These are phyloP conservation scores for Pyrenophora teres DNA, from an alignment of 2,329 filamentous ascomycete species.

Conservation along the genomic window DNA sequence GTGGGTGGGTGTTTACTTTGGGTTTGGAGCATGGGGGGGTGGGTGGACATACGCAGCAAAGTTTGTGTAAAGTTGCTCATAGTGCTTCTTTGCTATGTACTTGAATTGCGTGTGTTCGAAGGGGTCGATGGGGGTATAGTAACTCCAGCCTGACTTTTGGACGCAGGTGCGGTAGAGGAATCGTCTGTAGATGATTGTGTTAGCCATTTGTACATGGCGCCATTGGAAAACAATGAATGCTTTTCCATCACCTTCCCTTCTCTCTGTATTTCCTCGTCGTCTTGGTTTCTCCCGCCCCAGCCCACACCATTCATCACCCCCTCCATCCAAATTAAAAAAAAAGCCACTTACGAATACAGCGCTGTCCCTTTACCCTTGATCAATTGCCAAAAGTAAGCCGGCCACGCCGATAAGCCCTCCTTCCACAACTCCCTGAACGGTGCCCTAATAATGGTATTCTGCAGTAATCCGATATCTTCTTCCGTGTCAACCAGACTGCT, in stretches of 20 bases:
- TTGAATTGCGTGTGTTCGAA: slow-evolving; percentile 16
- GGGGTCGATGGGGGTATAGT: slow-evolving; percentile 20
- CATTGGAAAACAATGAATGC: not conserved
- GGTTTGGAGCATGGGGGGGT: no score
- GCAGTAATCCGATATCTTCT: slow-evolving; percentile 32
- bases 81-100: slow-evolving; percentile 60
- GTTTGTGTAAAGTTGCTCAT: slow-evolving; percentile 64
- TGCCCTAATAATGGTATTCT: slow-evolving; percentile 27
- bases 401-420: slow-evolving; percentile 7
- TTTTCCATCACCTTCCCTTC: not conserved
- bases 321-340: not conserved
- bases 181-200: slow-evolving; percentile 14
- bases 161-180: slow-evolving; percentile 19
- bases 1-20: not conserved
- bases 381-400: slow-evolving; percentile 26
- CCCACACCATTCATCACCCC: not conserved
- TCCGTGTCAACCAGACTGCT: slow-evolving; percentile 12
- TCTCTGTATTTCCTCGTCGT: not conserved
- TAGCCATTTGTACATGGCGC: not conserved
- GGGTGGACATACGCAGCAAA: slow-evolving; percentile 53
- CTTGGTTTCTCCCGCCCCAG: not conserved
- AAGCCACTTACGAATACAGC: slow-evolving; percentile 23
- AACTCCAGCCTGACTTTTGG: slow-evolving; percentile 17
- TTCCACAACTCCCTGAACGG: slow-evolving; percentile 17
- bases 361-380: slow-evolving; percentile 22